These are phyloP conservation scores for Boletus sensibilis DNA, from an alignment of 768 basidiomycete genomes.

Conservation along the genomic window DNA sequence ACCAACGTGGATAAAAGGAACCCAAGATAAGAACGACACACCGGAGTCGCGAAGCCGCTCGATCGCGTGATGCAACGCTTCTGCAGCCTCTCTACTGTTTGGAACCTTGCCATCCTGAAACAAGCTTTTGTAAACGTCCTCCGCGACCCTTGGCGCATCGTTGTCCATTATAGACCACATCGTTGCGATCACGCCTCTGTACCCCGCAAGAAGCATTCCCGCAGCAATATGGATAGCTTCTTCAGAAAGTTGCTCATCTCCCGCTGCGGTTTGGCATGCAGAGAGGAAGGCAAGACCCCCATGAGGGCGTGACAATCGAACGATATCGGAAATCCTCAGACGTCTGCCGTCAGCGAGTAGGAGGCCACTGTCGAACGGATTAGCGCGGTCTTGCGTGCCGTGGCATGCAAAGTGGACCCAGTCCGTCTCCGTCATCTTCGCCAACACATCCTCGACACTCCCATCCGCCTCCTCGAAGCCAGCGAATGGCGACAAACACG, in stretches of 20 bases:
- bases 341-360: slow-evolving; percentile 2
- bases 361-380: slow-evolving; percentile 25
- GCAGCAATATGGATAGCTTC: not conserved
- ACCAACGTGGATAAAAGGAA: not conserved
- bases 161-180: too few relatives aligned
- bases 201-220: too few relatives aligned
- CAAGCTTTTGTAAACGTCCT: too few relatives aligned
- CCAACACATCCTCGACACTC: not conserved
- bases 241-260: not conserved
- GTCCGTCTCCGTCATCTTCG: not conserved
- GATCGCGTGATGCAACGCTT: not conserved
- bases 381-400: slow-evolving; percentile 18
- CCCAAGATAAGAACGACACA: not conserved
- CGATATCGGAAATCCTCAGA: not conserved
- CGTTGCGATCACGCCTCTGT: too few relatives aligned
- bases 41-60: not conserved
- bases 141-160: too few relatives aligned
- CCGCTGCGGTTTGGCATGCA: not conserved
- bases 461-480: not conserved
- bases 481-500: not conserved
- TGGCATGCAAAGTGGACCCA: slow-evolving; percentile 35
- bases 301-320: slow-evolving; percentile 1
- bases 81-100: not conserved
- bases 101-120: too few relatives aligned
- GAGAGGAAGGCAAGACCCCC: slow-evolving; percentile 28